A percentile compares a stretch with the other conserved stretches of the same genome.
phyloP scores from a whole-genome alignment of 441 rosid genomes.

The Cnidoscolus chayamansa region DNA sequence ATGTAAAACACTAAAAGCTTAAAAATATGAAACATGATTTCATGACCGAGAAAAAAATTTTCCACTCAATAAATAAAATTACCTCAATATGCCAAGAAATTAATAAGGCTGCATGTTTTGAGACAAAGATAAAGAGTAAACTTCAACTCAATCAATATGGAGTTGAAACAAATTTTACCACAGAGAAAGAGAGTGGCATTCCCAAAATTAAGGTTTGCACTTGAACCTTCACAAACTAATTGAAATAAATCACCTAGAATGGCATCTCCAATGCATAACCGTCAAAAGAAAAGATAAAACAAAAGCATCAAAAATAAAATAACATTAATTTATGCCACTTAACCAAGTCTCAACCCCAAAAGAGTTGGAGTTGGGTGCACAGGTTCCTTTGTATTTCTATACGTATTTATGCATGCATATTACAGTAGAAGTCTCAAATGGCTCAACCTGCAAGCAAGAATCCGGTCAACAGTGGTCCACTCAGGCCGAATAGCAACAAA shows the following conservation, averaged over 20 bases:
- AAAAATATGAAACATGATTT: not conserved
- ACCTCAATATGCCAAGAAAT: not conserved
- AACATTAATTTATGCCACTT: not conserved
- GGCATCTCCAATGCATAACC: not conserved
- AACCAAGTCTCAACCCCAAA: not conserved
- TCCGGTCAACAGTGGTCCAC: constrained; percentile 99
- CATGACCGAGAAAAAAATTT: not conserved
- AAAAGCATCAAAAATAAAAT: not conserved
- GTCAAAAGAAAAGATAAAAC: not conserved
- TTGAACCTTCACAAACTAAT: constrained; percentile 5
- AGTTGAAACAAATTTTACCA: not conserved
- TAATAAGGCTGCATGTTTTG: not conserved
- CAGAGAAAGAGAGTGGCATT: not conserved
- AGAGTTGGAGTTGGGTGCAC: not conserved
- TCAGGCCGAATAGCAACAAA: constrained; percentile 89
- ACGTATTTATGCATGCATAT: not conserved
- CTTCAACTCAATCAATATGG: not conserved
- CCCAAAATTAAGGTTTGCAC: not conserved
- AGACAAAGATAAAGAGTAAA: not conserved
- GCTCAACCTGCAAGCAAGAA: constrained; percentile 81
- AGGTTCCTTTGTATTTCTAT: not conserved
- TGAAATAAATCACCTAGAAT: not conserved
- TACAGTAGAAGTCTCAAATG: constrained; percentile 22
- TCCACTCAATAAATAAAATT: not conserved
- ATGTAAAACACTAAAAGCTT: not conserved